phyloP scores from a whole-genome alignment of 108 stramenopile genomes.

The Nitzschia sp. region DNA sequence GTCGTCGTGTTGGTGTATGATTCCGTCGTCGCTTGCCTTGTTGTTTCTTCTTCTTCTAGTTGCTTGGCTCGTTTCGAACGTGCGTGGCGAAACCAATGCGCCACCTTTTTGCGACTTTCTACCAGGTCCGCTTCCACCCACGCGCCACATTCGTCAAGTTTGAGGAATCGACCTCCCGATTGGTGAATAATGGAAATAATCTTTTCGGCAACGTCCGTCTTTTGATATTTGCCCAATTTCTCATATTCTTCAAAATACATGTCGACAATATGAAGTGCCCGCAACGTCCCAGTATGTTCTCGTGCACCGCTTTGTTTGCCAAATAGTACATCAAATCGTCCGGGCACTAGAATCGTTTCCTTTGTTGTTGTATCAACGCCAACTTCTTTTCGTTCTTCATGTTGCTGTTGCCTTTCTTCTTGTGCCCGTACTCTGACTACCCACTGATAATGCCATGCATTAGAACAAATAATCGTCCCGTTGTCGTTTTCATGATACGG shows the following conservation, averaged over 20 bases:
- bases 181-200: neutral
- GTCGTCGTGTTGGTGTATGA: neutral
- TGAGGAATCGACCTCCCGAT: neutral
- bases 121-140: neutral
- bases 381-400: neutral
- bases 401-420: no score
- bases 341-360: neutral
- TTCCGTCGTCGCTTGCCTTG: neutral
- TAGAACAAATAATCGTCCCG: neutral
- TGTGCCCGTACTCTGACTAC: neutral
- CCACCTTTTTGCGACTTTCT: neutral
- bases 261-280: neutral
- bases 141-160: neutral
- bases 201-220: neutral
- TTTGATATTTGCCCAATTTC: neutral
- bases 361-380: neutral
- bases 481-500: neutral
- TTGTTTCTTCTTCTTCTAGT: no score
- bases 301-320: neutral
- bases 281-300: neutral
- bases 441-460: neutral
- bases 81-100: constrained; percentile 2
- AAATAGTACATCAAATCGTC: neutral
- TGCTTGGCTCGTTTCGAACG: neutral
- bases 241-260: neutral